These are phyloP conservation scores for Beauveria sp. DNA, from an alignment of 2,329 filamentous ascomycete genomes.

Conservation along the genomic window DNA sequence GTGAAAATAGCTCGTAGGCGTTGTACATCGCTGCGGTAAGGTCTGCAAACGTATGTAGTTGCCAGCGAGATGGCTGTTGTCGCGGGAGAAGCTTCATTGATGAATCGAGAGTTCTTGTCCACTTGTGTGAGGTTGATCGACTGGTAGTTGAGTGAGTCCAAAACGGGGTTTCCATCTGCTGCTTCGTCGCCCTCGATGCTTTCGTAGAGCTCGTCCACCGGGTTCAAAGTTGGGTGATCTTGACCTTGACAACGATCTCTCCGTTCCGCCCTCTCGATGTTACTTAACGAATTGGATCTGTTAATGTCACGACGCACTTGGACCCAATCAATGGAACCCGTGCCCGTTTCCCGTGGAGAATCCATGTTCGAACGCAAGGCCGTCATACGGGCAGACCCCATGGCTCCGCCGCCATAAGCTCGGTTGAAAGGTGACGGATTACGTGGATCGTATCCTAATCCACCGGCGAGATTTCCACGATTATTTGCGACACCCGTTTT, in stretches of 20 bases:
- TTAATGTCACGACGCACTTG: constrained; percentile 94
- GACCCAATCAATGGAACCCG: constrained; percentile 75
- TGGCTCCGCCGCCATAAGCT: constrained; percentile 22
- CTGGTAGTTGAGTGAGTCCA: constrained; percentile 73
- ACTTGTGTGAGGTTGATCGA: constrained; percentile 76
- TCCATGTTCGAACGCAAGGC: constrained; percentile 35
- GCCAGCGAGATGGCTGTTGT: constrained; percentile 77
- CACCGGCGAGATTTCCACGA: constrained; percentile 70
- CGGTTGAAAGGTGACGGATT: constrained; percentile 36
- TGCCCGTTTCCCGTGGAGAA: constrained; percentile 54
- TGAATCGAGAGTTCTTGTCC: constrained; percentile 91
- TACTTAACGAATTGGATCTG: constrained; percentile 85
- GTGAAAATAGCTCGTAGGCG: constrained; percentile 90
- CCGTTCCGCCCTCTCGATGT: constrained; percentile 77
- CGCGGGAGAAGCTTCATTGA: constrained; percentile 73
- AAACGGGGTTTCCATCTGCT: constrained; percentile 75
- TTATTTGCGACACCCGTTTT: constrained; percentile 90
- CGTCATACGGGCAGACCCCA: constrained; percentile 26
- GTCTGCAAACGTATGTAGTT: constrained; percentile 86
- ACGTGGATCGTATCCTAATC: constrained; percentile 35
- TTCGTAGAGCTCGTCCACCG: constrained; percentile 81
- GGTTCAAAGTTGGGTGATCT: constrained; percentile 79
- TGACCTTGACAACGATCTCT: constrained; percentile 91
- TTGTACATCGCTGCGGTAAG: constrained; percentile 90
- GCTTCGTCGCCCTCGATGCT: constrained; percentile 85